phyloP scores from a whole-genome alignment of 2,329 filamentous ascomycete species.

The Hymenoscyphus fructigenus region DNA sequence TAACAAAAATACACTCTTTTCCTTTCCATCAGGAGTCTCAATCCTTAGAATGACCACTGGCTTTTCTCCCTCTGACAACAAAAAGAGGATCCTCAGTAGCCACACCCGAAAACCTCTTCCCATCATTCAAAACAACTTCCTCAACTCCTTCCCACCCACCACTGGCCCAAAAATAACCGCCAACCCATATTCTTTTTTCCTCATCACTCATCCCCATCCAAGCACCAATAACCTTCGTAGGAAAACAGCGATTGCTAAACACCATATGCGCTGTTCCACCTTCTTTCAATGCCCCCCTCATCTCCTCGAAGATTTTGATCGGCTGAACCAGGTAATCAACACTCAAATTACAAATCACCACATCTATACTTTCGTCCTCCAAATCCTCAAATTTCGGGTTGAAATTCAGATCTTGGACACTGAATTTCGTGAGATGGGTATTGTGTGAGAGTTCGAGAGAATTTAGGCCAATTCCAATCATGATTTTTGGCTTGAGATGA shows the following conservation, averaged over 20 bases:
- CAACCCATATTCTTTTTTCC: slow-evolving; percentile 49
- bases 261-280: slow-evolving; percentile 50
- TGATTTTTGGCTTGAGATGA: slow-evolving; percentile 35
- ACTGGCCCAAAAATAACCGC: slow-evolving; percentile 47
- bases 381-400: slow-evolving; percentile 25
- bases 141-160: slow-evolving; percentile 52
- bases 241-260: slow-evolving; percentile 53
- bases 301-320: slow-evolving; percentile 43
- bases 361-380: slow-evolving; percentile 39
- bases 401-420: slow-evolving; percentile 47
- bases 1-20: too few relatives aligned
- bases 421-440: slow-evolving; percentile 34
- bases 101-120: slow-evolving; percentile 28
- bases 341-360: slow-evolving; percentile 49
- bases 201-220: slow-evolving; percentile 48
- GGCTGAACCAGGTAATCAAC: slow-evolving; percentile 52
- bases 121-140: slow-evolving; percentile 50
- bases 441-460: slow-evolving; percentile 45
- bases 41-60: background rate
- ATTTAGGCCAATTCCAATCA: slow-evolving; percentile 52
- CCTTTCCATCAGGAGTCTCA: too few relatives aligned
- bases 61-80: slow-evolving; percentile 41
- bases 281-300: slow-evolving; percentile 41
- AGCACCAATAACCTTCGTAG: slow-evolving; percentile 49
- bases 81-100: slow-evolving; percentile 42